Percentiles rank a stretch among this genome's conserved stretches.
These are phyloP conservation scores for Pseudonitzschia multiseries DNA, from an alignment of 108 stramenopile species.

Conservation along the genomic window DNA sequence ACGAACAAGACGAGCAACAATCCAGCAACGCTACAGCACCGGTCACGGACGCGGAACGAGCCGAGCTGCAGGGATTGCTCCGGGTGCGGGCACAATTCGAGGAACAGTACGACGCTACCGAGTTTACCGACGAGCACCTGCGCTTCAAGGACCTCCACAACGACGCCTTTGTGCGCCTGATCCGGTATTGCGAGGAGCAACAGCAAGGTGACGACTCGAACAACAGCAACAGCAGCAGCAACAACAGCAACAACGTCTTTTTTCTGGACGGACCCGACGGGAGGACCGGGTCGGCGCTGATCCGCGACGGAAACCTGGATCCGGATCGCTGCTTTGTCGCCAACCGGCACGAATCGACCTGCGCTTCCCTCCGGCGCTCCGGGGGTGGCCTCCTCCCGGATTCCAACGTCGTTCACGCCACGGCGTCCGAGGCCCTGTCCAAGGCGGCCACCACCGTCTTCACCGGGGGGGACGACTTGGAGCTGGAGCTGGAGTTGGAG, in stretches of 20 bases:
- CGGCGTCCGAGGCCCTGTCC: conserved; percentile 37
- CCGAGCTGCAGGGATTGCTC: conserved; percentile 41
- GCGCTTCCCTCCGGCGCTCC: conserved; percentile 21
- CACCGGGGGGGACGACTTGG: too few relatives aligned
- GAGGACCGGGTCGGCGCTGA: conserved; percentile 32
- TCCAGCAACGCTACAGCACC: too few relatives aligned
- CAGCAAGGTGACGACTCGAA: not conserved
- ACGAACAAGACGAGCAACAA: too few relatives aligned
- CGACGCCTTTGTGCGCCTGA: conserved; percentile 36
- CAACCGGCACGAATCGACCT: conserved; percentile 46
- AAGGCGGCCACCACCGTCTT: not conserved
- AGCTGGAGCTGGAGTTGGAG: not conserved
- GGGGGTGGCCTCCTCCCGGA: conserved; percentile 18
- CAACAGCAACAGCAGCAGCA: not conserved
- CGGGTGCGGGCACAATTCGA: conserved; percentile 31
- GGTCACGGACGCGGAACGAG: conserved; percentile 24
- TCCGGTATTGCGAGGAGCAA: conserved; percentile 35
- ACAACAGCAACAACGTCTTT: conserved; percentile 34
- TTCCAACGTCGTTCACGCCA: conserved; percentile 38
- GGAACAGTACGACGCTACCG: conserved; percentile 43
- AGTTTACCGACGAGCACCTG: conserved; percentile 38
- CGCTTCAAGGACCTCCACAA: conserved; percentile 50
- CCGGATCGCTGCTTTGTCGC: conserved; percentile 39
- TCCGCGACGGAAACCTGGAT: conserved; percentile 11
- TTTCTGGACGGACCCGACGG: conserved; percentile 53